Base-by-base conservation (phyloP, 495 filamentous ascomycete species). In the Penicillium manginii region DNA sequence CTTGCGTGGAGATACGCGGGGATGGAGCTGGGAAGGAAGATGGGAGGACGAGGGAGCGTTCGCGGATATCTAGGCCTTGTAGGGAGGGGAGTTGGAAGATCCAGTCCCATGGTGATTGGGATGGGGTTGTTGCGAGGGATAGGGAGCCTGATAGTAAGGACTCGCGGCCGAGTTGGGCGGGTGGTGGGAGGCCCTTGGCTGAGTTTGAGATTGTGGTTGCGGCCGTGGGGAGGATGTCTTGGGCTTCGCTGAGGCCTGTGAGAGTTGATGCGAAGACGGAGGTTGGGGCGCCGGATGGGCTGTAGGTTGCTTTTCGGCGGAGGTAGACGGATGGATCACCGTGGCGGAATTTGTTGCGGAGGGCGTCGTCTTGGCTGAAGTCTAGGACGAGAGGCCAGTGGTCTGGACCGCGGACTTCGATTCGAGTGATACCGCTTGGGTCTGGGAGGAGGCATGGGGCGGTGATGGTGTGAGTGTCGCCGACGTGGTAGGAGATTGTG, bases 401-500 rank as follows among this genome's bases (percentile, higher is more conserved):
- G 54, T 91, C 88, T 9, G 84, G 76, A 37, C 87, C 83, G 6
- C 74, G 74, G 4, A 92, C 92, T 18, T 82, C 79, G 42, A 99
- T 81, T 11, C 76, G 82, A 4, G 79, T 65, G 40, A 99, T 83
- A 10, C 81, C 82, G 48, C 82, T 77, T 1, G 97, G 79, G 21
- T 93, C 89, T 6, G 94, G 94, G 0, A 99, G 77, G 3, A 98
- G 82, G 69, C 91, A 96, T 7, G 94, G 94, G 0, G 91, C 88
- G 29, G 70, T 75, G 35, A 74, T 58, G 15, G 72, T 69, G n/a
- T 68, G 57, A 32, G 69, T 68, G 22, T 66, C 52, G 29, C 87
- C 85, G 65, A 74, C 68, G 22, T 76, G 76, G 49, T 85, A 74
- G 10, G 76, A 81, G 39, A 88, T 71, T 0, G 60, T 79, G 59